Percentiles rank a stretch among this genome's conserved stretches.
Conservation (phyloP, 1,284 basidiomycete genomes). For the Ceratobasidium sp. region DNA sequence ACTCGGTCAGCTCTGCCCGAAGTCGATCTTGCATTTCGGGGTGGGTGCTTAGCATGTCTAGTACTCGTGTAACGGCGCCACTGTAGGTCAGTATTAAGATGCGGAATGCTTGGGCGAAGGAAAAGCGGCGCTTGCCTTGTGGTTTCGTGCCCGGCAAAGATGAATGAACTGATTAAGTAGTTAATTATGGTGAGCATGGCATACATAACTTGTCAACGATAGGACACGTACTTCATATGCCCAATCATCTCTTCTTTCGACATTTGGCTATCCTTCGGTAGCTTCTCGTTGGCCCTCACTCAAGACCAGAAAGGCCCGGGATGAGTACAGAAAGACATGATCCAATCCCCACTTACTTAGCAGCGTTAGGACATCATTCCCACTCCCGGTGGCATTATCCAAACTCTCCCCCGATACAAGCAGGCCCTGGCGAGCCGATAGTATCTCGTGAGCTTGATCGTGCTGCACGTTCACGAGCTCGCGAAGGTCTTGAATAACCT, state of each 20-base stretch:
- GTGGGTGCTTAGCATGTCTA: conserved; percentile 57
- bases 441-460: conserved; percentile 6
- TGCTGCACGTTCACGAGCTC: conserved; percentile 1
- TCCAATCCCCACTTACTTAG: conserved; percentile 8
- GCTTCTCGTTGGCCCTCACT: conserved; percentile 29
- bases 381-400: not conserved
- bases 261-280: conserved; percentile 47
- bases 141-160: conserved; percentile 54
- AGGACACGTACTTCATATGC: conserved; percentile 22
- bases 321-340: not conserved
- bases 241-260: conserved; percentile 52
- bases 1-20: conserved; percentile 63
- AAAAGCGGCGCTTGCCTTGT: conserved; percentile 6
- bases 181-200: not conserved
- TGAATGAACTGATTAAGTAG: conserved; percentile 14
- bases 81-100: conserved; percentile 47
- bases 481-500: conserved; percentile 2
- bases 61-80: conserved; percentile 61
- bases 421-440: conserved; percentile 7
- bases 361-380: conserved; percentile 17
- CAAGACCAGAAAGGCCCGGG: not conserved
- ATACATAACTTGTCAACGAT: not conserved
- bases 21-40: conserved; percentile 67
- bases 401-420: not conserved
- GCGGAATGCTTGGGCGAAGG: not conserved